Evolutionary conservation across 768 basidiomycete genomes (phyloP).

Genomic region (Fomitopsis serialis): DNA sequence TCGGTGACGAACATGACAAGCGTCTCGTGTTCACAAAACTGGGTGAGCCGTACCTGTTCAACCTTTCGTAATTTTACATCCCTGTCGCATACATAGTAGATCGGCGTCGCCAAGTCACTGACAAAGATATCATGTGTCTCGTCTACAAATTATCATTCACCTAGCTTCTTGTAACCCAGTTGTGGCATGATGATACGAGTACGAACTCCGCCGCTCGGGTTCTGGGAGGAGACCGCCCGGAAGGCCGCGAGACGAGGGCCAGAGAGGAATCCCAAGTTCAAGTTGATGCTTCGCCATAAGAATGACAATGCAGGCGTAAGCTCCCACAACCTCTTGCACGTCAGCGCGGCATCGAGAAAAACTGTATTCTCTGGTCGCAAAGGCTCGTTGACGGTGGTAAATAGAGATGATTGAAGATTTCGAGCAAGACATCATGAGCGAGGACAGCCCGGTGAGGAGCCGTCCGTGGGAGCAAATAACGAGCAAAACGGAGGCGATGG

Average conservation of each 20-base stretch:
- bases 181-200: background rate
- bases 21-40: too few species aligned
- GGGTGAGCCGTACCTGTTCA: too few species aligned
- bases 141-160: too few species aligned
- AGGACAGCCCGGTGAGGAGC: background rate
- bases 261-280: background rate
- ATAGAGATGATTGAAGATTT: background rate
- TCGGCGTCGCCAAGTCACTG: too few species aligned
- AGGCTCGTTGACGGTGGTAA: too few species aligned
- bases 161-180: too few species aligned
- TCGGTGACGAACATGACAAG: too few species aligned
- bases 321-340: background rate
- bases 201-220: background rate
- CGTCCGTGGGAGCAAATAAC: background rate
- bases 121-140: too few species aligned
- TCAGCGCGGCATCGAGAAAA: background rate
- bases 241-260: background rate
- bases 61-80: too few species aligned
- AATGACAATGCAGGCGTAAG: background rate
- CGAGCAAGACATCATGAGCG: background rate
- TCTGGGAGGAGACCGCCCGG: background rate
- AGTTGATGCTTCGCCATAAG: background rate
- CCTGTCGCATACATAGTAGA: too few species aligned
- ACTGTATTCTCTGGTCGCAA: background rate
- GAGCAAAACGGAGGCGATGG: background rate